phyloP scores from a whole-genome alignment of 495 filamentous ascomycete genomes.

The Penicillium flavigenum region DNA sequence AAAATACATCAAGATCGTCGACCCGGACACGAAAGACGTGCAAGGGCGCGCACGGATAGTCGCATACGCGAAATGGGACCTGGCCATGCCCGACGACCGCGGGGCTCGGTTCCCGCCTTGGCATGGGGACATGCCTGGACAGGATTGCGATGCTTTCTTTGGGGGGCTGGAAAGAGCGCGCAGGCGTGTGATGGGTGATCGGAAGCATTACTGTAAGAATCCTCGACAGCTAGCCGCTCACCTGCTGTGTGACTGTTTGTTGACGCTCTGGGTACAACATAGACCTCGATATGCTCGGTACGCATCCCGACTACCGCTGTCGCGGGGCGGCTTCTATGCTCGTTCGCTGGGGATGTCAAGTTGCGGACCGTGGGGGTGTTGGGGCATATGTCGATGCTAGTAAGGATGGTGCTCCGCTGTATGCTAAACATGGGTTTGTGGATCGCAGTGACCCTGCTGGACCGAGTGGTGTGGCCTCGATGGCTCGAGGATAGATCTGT shows the following conservation, averaged over 20 bases:
- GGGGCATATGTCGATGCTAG: conserved; percentile 36
- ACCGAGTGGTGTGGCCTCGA: conserved; percentile 6
- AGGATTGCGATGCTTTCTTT: conserved; percentile 23
- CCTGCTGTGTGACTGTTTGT: neutral
- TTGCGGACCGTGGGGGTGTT: conserved; percentile 36
- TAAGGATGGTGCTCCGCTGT: conserved; percentile 29
- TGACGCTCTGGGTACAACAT: neutral
- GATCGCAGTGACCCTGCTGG: conserved; percentile 21
- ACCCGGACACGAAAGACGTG: conserved; percentile 16
- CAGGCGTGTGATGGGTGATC: conserved; percentile 27
- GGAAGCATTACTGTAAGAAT: conserved; percentile 28
- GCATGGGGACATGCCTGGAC: conserved; percentile 21
- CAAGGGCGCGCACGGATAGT: conserved; percentile 21
- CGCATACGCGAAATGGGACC: conserved; percentile 34
- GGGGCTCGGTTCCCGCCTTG: conserved; percentile 30
- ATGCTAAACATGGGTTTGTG: conserved; percentile 35
- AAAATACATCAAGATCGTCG: conserved; percentile 31
- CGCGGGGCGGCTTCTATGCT: conserved; percentile 52
- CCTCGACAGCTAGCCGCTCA: neutral
- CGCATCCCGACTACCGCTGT: conserved; percentile 47
- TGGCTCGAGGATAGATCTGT: conserved; percentile 4
- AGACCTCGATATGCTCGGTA: conserved; percentile 52
- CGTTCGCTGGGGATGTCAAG: conserved; percentile 49
- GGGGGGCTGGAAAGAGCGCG: conserved; percentile 17
- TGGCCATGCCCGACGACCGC: conserved; percentile 24